Conservation (phyloP, 805 yeast genomes). For the Barnettozyma sucrosica region DNA sequence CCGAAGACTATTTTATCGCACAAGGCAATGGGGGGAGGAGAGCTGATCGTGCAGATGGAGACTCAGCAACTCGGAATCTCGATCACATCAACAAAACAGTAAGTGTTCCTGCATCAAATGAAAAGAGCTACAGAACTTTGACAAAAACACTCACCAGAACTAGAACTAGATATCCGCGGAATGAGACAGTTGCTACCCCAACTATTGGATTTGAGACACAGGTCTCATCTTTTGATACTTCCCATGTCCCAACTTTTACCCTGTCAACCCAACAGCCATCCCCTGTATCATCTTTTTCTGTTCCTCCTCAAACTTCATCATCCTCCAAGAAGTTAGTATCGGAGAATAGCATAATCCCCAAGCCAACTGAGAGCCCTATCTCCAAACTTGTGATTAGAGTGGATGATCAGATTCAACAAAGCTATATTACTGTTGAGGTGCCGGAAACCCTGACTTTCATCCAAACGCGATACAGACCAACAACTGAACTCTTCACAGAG, state of each 20-base stretch:
- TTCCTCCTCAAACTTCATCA: neutral
- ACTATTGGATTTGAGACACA: neutral
- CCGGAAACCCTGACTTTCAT: slow-evolving; percentile 19
- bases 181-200: neutral
- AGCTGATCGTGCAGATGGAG: neutral
- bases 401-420: neutral
- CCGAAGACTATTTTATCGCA: neutral
- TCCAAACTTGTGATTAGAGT: neutral
- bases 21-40: neutral
- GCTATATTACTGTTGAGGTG: slow-evolving; percentile 4
- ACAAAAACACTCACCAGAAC: slow-evolving; percentile 1
- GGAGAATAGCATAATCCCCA: neutral
- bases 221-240: neutral
- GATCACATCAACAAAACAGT: neutral
- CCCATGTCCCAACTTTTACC: neutral
- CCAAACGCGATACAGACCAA: slow-evolving; percentile 17
- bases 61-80: neutral
- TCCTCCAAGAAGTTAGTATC: neutral
- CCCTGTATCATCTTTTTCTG: neutral
- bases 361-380: neutral
- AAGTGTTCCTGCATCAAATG: neutral
- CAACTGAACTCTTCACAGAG: slow-evolving; percentile 18
- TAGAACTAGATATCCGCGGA: neutral
- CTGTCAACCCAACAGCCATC: neutral
- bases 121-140: slow-evolving; percentile 1